Conservation (phyloP, 345 rosid genomes). For the Anacardium occidentale region DNA sequence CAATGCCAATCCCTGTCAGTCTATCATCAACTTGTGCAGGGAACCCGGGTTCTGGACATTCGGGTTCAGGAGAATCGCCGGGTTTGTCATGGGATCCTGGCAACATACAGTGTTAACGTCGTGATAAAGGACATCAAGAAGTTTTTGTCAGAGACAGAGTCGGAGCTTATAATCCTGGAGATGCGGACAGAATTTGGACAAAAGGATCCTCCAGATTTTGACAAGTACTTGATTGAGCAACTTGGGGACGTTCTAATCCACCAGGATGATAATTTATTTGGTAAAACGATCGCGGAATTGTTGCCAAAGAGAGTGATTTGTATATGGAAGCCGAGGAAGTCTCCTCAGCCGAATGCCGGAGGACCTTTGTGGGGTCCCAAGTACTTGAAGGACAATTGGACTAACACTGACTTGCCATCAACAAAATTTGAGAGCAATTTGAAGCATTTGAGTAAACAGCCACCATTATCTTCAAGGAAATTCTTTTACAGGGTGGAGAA, state of each 20-base stretch:
- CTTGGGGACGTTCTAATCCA: constrained; percentile 67
- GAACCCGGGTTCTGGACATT: constrained; percentile 69
- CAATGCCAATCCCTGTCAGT: constrained; percentile 82
- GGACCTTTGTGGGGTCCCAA: constrained; percentile 71
- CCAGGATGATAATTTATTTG: constrained; percentile 66
- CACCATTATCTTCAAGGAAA: constrained; percentile 44
- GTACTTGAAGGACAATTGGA: constrained; percentile 79
- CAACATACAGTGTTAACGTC: constrained; percentile 60
- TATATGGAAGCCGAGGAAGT: constrained; percentile 79
- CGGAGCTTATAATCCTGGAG: constrained; percentile 76
- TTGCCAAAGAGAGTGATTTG: constrained; percentile 82
- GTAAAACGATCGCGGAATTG: constrained; percentile 59
- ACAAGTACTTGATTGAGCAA: constrained; percentile 56
- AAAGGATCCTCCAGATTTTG: constrained; percentile 69
- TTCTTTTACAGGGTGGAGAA: constrained; percentile 87
- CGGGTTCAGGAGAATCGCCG: constrained; percentile 70
- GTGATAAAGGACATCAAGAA: constrained; percentile 65
- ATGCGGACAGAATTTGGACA: constrained; percentile 89
- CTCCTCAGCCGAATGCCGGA: constrained; percentile 62
- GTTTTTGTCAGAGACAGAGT: constrained; percentile 66
- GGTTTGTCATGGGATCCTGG: constrained; percentile 81
- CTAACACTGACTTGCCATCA: constrained; percentile 81
- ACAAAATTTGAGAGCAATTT: constrained; percentile 82
- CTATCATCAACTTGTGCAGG: constrained; percentile 65
- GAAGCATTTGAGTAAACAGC: constrained; percentile 66